Evolutionary conservation across 2,329 filamentous ascomycete genomes (phyloP), one percentile per base, ranked within the genome.

Genomic region (Neoascochyta sp.): DNA sequence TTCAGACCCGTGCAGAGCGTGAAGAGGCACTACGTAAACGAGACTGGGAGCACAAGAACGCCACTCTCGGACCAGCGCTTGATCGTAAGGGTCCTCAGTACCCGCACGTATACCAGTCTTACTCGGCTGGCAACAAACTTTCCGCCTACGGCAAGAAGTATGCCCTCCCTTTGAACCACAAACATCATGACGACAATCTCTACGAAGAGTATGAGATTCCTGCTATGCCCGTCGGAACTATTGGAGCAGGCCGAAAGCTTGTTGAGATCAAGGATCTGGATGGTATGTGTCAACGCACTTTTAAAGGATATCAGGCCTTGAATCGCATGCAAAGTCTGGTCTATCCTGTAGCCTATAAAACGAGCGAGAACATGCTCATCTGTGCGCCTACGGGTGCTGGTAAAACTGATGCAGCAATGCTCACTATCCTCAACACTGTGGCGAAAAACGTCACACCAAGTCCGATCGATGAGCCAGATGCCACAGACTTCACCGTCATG

Each of bases 261-360:
- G 70, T 98, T 12, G 69, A 80, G 17, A 90, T 98, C 37, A 70
- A 75, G 5, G 83, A 88, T 3, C 74, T 98, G 69, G 92, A 98
- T 60, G 87, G 86, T 0, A 72, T 98, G 16, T 98, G 92, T 51
- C 76, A 79, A 39, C 79, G 77, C n/a, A 98, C 92, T 0, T 98
- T 98, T 68, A 86, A 83, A 55, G 89, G 89, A 0, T 98, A 98
- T 70, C 90, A 89, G 64, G 68, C 84, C 3, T 74, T 98, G 37
- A 98, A 98, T 56, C 83, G 93, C 16, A 98, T 98, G 93, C 92
- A 98, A 67, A 96, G 89, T 60, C 71, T 98, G 26, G 86, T 96
- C 0, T 95, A 95, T 52, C 88, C 88, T 1, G 86, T 98, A 4
- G 92, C 89, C 0, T 96, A 98, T 66, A 86, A 83, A 60, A 95